These are phyloP conservation scores for Pichia manshurica DNA, from an alignment of 805 yeast species.

Conservation along the genomic window DNA sequence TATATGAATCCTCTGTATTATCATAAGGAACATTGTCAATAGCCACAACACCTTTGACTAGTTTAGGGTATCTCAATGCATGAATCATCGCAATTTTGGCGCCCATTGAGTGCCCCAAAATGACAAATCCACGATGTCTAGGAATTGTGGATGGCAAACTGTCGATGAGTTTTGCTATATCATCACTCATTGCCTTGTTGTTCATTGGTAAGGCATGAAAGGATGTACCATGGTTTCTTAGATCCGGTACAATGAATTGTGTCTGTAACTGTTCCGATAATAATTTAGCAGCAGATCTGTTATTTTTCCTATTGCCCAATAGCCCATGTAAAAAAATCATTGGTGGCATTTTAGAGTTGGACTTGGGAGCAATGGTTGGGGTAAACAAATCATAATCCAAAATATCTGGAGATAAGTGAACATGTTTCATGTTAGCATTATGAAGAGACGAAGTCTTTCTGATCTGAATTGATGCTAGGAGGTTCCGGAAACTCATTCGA, in stretches of 20 bases:
- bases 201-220: constrained; percentile 69
- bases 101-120: constrained; percentile 83
- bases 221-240: constrained; percentile 86
- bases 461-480: not conserved
- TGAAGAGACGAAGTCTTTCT: not conserved
- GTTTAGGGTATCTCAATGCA: constrained; percentile 58
- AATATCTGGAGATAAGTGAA: not conserved
- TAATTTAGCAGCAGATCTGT: constrained; percentile 63
- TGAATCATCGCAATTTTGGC: constrained; percentile 89
- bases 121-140: constrained; percentile 38
- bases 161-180: constrained; percentile 55
- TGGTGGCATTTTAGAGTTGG: constrained; percentile 39
- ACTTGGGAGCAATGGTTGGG: constrained; percentile 4
- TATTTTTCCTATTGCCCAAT: constrained; percentile 75
- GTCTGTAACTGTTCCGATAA: constrained; percentile 42
- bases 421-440: constrained; percentile 1
- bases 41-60: constrained; percentile 57
- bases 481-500: not conserved
- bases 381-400: constrained; percentile 12
- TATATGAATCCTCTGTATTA: constrained; percentile 38
- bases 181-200: constrained; percentile 73
- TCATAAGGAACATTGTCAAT: constrained; percentile 72
- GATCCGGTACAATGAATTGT: constrained; percentile 61
- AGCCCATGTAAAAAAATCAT: constrained; percentile 81
- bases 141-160: constrained; percentile 15